Base-by-base conservation (phyloP, 1,139 yeast genomes). In the Kodamaea ohmeri region DNA sequence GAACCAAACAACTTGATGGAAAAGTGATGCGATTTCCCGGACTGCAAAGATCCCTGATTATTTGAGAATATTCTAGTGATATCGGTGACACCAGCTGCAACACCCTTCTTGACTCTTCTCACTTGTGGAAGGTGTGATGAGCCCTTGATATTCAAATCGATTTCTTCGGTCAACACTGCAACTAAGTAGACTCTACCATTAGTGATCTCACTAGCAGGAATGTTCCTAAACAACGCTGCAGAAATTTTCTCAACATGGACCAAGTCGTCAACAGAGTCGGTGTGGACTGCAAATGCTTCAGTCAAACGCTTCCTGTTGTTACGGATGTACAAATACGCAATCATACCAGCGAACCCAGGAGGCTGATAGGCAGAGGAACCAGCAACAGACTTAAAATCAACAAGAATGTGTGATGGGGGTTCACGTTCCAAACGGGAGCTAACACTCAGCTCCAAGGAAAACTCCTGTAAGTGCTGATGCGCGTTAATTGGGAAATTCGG, bases 11-110 rank as follows among this genome's bases (percentile, higher is more conserved):
- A 64, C 51, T 83, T 79, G 47, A 88, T 77, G 4, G 78, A 71
- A 56, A 87, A 85, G 45, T 80, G 84, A 55, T 82, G 88, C 0
- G 87, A 65, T 56, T 80, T 78, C 39, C 90, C 80, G 26, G 80
- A 61, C 13, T 71, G 61, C 39, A 78, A 65, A 25, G 81, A 72
- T 29, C 85, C 87, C 42, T 74, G 76, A 46, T 76, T 78, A 47
- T 76, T 71, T 16, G 88, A 76, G 54, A 88, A 86, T 30, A 87
- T 76, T 51, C 95, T 75, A 6, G 95, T 79, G 39, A 88, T 81
- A 61, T 88, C 95, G 31, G 90, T 78, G 13, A 84, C 94, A 58
- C 96, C 96, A 3, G 90, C 90, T 30, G 94, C 95, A 13, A 88
- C 78, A 42, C 96, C 96, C 54, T 83, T 80, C 53, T 86, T 80